Evolutionary conservation across 2,329 filamentous ascomycete genomes (phyloP).

Genomic region (Lachnellula arida): DNA sequence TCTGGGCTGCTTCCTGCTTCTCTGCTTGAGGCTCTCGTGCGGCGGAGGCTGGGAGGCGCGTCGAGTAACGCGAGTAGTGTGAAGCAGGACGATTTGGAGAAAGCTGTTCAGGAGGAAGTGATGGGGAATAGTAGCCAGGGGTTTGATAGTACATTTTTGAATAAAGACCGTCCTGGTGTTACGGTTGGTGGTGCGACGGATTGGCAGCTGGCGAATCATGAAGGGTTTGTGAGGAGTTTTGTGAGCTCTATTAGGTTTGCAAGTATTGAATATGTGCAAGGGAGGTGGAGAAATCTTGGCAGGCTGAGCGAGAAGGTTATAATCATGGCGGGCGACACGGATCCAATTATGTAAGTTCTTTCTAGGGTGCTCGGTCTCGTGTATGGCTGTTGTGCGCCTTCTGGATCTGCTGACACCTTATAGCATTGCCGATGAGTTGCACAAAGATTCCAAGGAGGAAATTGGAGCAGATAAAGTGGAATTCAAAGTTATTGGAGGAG

Average conservation of each 20-base stretch:
- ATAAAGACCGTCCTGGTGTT: slow-evolving; percentile 12
- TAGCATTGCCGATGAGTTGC: slow-evolving; percentile 37
- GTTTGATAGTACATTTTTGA: slow-evolving; percentile 21
- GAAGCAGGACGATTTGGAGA: slow-evolving; percentile 5
- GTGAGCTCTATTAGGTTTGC: slow-evolving; percentile 52
- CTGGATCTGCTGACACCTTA: background rate
- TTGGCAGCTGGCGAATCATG: slow-evolving; percentile 54
- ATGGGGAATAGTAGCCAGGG: slow-evolving; percentile 13
- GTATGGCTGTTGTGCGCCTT: slow-evolving; percentile 43
- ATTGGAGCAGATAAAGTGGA: slow-evolving; percentile 38
- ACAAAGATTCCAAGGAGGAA: slow-evolving; percentile 17
- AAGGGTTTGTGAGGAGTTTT: slow-evolving; percentile 56
- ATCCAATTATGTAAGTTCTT: slow-evolving; percentile 40
- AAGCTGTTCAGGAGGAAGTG: slow-evolving; percentile 13
- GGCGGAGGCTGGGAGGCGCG: slow-evolving; percentile 6
- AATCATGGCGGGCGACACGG: slow-evolving; percentile 41
- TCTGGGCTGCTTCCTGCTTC: slow-evolving; percentile 50
- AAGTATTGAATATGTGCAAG: slow-evolving; percentile 49
- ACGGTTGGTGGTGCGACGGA: slow-evolving; percentile 37
- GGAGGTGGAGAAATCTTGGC: slow-evolving; percentile 45
- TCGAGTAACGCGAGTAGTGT: background rate
- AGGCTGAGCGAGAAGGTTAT: slow-evolving; percentile 47
- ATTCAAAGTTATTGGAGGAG: slow-evolving; percentile 49
- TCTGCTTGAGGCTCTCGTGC: slow-evolving; percentile 29
- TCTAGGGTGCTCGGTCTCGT: slow-evolving; percentile 19